Conservation (phyloP, 2,329 filamentous ascomycete species). For the Fonsecaea nubica region DNA sequence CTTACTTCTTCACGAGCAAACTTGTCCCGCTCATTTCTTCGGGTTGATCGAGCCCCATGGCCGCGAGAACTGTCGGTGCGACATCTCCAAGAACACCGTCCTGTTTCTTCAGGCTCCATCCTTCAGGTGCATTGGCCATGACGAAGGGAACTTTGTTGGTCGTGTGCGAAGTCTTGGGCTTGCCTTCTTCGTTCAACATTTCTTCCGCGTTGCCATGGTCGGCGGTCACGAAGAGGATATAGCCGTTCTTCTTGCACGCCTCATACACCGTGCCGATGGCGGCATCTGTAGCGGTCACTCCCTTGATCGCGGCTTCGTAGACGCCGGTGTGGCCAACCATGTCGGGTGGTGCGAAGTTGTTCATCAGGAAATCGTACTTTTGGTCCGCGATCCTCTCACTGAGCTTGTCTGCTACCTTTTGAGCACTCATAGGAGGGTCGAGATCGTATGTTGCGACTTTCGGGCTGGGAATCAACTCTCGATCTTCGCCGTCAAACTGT, state of each 20-base stretch:
- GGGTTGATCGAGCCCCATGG: constrained; percentile 89
- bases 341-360: constrained; percentile 99
- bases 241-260: constrained; percentile 89
- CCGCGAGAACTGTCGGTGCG: constrained; percentile 87
- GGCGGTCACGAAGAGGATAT: constrained; percentile 91
- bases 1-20: constrained; percentile 73
- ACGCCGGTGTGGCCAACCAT: constrained; percentile 99
- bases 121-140: constrained; percentile 94
- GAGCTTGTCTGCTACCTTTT: constrained; percentile 86
- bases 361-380: constrained; percentile 97
- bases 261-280: constrained; percentile 93
- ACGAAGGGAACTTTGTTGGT: constrained; percentile 97
- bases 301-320: constrained; percentile 90
- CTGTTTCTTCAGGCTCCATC: constrained; percentile 83
- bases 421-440: constrained; percentile 94
- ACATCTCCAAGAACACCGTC: constrained; percentile 95
- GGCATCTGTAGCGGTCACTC: constrained; percentile 84
- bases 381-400: constrained; percentile 83
- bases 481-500: constrained; percentile 87
- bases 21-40: constrained; percentile 89
- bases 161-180: constrained; percentile 98
- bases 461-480: constrained; percentile 93
- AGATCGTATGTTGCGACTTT: constrained; percentile 95
- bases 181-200: constrained; percentile 96
- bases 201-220: constrained; percentile 99